Evolutionary conservation across 176 grass and related monocot genomes (phyloP), one percentile per base, ranked within the genome.

Genomic region (Oryza meyeriana): DNA sequence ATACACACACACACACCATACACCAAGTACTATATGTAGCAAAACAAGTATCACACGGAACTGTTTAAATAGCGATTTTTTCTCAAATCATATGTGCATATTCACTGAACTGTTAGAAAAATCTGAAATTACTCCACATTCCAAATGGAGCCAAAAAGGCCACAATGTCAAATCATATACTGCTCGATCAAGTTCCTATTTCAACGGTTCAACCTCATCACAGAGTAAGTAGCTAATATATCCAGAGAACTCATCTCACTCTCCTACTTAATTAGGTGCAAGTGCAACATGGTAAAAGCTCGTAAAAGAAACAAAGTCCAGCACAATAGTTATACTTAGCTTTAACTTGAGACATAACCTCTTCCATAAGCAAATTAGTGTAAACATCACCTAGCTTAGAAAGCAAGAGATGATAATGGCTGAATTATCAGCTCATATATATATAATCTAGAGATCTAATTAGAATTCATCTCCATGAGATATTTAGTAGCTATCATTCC

Each of bases 31-130:
- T n/a, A n/a, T n/a, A 66, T 34, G 36, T 18, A 38, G 61, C 52
- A 47, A 52, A 31, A 84, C 39, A 68, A 64, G 47, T 77, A 31
- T 31, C 27, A 32, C 64, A 58, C n/a, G 77, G 22, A 38, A 58
- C 18, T 12, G 27, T 18, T 27, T 59, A 44, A 28, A 36, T 35
- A 18, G 55, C 17, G 16, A 48, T 18, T 17, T 14, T 4, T 47
- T 48, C 4, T 40, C 45, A 18, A 48, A 48, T 48, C 2, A 18
- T 40, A 40, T 48, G 45, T 48, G 45, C n/a, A n/a, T 16, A 48
- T 48, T 48, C 45, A 48, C 13, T 48, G 45, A 42, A 48, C 45
- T 48, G 16, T 16, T 48, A 18, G 45, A 3, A 5, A 18, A 3
- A 0, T 48, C 45, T 48, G 4, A 48, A 48, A 48, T 18, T 48